phyloP scores from a whole-genome alignment of 2,329 filamentous ascomycete species.

The Phaeosphaeria sp. region DNA sequence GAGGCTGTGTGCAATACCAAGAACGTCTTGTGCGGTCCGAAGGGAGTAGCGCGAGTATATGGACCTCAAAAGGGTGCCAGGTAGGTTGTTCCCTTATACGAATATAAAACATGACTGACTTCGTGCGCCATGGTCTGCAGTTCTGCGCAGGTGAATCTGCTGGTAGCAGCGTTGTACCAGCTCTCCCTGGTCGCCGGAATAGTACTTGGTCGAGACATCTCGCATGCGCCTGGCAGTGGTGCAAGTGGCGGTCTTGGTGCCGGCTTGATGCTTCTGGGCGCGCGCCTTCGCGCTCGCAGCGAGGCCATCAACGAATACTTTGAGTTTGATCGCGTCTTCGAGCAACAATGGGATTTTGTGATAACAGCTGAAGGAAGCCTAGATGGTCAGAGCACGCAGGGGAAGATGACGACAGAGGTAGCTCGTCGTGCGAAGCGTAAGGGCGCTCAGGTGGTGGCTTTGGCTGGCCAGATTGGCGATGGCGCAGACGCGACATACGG shows the following conservation, averaged over 20 bases:
- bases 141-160: conserved; percentile 52
- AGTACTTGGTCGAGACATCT: conserved; percentile 48
- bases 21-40: conserved; percentile 58
- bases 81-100: conserved; percentile 48
- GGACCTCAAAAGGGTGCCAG: conserved; percentile 62
- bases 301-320: conserved; percentile 62
- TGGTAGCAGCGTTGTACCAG: conserved; percentile 53
- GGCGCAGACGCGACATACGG: conserved; percentile 37
- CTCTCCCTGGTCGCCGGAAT: conserved; percentile 48
- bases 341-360: conserved; percentile 56
- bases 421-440: conserved; percentile 56
- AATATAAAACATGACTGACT: too few relatives aligned
- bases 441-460: conserved; percentile 55
- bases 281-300: conserved; percentile 55
- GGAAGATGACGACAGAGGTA: conserved; percentile 63
- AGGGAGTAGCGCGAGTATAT: conserved; percentile 59
- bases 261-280: conserved; percentile 58
- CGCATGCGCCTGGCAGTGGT: conserved; percentile 55
- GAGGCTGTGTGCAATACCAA: conserved; percentile 62
- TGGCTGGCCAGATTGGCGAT: conserved; percentile 39
- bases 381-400: conserved; percentile 59
- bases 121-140: too few relatives aligned
- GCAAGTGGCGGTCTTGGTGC: conserved; percentile 62
- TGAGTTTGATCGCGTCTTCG: conserved; percentile 55
- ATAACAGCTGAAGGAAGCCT: conserved; percentile 62